Percentiles rank a stretch among this genome's conserved stretches.
These are phyloP conservation scores for Gloeostereum incarnatum DNA, from an alignment of 768 basidiomycete species.

Conservation along the genomic window DNA sequence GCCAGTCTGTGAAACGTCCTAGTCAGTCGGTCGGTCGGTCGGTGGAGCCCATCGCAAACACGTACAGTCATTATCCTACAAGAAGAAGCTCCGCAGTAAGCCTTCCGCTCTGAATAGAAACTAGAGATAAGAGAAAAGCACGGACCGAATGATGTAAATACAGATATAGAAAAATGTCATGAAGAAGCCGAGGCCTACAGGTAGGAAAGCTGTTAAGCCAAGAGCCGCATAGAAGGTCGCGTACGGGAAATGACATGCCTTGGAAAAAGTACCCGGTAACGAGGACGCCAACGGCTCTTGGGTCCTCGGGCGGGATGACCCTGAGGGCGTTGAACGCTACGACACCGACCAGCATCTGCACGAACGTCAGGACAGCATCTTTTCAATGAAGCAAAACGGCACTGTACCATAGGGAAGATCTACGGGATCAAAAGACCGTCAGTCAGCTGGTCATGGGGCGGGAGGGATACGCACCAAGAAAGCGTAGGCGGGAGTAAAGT, in stretches of 20 bases:
- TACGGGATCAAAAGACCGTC: too few relatives aligned
- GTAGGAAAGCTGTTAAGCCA: background rate
- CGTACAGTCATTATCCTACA: slow-evolving; percentile 32
- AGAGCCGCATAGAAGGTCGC: background rate
- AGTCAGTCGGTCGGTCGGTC: too few relatives aligned
- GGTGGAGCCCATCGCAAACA: too few relatives aligned
- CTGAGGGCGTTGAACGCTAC: slow-evolving; percentile 33
- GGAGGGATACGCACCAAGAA: slow-evolving; percentile 22
- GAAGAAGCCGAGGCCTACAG: slow-evolving; percentile 32
- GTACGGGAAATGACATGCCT: slow-evolving; percentile 14
- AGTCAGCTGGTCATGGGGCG: background rate
- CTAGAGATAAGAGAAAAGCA: too few relatives aligned
- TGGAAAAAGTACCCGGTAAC: slow-evolving; percentile 39
- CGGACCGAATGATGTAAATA: slow-evolving; percentile 37
- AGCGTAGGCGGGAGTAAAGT: slow-evolving; percentile 26
- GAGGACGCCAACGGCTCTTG: slow-evolving; percentile 29
- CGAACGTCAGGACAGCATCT: background rate
- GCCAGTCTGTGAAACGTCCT: slow-evolving; percentile 28
- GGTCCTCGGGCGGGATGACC: slow-evolving; percentile 23
- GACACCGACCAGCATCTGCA: slow-evolving; percentile 37
- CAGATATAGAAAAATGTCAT: slow-evolving; percentile 42
- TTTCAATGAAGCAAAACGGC: background rate
- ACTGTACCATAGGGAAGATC: slow-evolving; percentile 25
- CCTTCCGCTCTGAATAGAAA: too few relatives aligned
- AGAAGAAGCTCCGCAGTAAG: too few relatives aligned